Conservation (phyloP, 495 filamentous ascomycete species). For the Podospora tetraspora region DNA sequence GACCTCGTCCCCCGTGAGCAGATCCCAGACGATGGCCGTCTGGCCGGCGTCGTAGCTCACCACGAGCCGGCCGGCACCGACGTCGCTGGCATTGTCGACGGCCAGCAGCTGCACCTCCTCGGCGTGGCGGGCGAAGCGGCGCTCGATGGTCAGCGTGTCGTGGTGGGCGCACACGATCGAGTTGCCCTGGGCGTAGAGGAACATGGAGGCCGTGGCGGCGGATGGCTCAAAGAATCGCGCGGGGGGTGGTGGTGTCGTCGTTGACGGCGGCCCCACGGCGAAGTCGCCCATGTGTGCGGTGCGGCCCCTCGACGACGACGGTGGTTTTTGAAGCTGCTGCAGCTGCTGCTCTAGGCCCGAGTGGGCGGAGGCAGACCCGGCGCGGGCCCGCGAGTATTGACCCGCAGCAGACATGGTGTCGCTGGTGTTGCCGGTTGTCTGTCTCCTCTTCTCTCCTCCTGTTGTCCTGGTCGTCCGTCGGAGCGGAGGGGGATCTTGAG, state of each 20-base stretch:
- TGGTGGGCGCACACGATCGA: constrained; percentile 78
- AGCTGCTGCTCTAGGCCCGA: constrained; percentile 37
- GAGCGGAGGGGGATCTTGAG: background rate
- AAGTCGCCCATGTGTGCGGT: constrained; percentile 40
- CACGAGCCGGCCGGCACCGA: constrained; percentile 75
- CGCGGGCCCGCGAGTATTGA: constrained; percentile 52
- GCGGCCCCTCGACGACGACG: constrained; percentile 35
- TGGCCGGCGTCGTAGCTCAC: constrained; percentile 90
- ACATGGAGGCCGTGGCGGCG: constrained; percentile 79
- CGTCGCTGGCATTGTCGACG: constrained; percentile 88
- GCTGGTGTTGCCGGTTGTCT: constrained; percentile 22
- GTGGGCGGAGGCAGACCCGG: constrained; percentile 55
- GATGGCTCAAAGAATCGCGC: constrained; percentile 70
- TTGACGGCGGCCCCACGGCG: constrained; percentile 42
- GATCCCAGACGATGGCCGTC: constrained; percentile 95
- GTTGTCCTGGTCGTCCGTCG: constrained; percentile 8
- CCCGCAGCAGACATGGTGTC: constrained; percentile 41
- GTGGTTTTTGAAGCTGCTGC: background rate
- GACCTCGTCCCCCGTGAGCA: constrained; percentile 85
- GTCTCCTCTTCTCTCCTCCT: background rate
- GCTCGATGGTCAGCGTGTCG: constrained; percentile 85
- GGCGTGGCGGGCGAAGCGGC: constrained; percentile 76
- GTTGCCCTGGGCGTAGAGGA: constrained; percentile 78
- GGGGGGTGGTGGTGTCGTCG: constrained; percentile 31
- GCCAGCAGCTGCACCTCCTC: constrained; percentile 78